phyloP scores from a whole-genome alignment of 768 basidiomycete species.

The Strobilomyces echinocephalus region DNA sequence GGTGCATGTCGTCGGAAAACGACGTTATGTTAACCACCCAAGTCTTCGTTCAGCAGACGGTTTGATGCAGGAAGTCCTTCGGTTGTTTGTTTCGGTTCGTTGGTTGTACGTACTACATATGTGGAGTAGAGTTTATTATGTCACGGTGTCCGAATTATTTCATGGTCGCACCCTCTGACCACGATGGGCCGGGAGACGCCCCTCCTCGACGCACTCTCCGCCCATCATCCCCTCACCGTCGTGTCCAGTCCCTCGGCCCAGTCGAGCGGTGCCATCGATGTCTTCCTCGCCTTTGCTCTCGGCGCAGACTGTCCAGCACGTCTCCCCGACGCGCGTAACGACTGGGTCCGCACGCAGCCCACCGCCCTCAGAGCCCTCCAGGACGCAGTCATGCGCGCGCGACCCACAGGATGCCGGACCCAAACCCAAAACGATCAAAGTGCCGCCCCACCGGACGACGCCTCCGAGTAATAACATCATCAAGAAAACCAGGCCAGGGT shows the following conservation, averaged over 20 bases:
- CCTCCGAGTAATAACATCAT: background rate
- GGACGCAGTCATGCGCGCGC: constrained; percentile 9
- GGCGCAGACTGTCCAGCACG: constrained; percentile 24
- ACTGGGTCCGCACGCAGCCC: constrained; percentile 26
- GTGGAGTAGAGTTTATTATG: no score
- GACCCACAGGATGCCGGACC: constrained; percentile 12
- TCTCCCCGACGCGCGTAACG: constrained; percentile 8
- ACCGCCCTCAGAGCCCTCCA: constrained; percentile 20
- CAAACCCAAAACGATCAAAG: constrained; percentile 18
- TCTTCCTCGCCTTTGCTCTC: constrained; percentile 27
- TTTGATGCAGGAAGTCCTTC: background rate
- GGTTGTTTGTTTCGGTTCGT: no score
- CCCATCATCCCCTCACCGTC: constrained; percentile 17
- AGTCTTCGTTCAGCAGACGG: background rate
- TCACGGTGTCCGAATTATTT: no score
- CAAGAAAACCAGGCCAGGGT: no score
- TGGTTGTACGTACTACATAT: no score
- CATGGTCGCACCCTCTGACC: no score
- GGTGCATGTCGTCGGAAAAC: background rate
- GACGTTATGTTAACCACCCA: constrained; percentile 10
- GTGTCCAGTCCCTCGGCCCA: background rate
- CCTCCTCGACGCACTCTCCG: constrained; percentile 20
- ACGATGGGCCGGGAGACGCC: constrained; percentile 20
- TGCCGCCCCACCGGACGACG: constrained; percentile 8
- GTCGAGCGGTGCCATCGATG: constrained; percentile 13